Base-by-base conservation (phyloP, 495 filamentous ascomycete genomes). In the Hyphodiscus hymeniophilus region DNA sequence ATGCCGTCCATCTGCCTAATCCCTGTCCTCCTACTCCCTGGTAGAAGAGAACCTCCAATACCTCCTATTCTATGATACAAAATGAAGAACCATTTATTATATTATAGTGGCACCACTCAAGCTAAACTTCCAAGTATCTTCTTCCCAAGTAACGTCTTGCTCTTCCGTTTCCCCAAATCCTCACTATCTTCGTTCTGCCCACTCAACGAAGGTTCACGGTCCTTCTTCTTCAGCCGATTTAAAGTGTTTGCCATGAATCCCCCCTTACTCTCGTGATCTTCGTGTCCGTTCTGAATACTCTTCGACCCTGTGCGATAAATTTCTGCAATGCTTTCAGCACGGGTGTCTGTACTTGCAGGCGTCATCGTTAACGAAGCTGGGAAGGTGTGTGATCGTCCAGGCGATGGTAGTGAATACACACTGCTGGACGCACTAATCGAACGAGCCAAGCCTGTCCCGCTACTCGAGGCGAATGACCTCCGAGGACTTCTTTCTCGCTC, bases 291-390 rank as follows among this genome's bases (percentile, higher is more conserved):
- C n/a, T 30, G 28, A 18, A 48, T 48, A 28, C 42, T 50, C 26
- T 12, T 45, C 3, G 41, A 20, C 2, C 36, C 17, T 1, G 21
- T 40, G 4, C 26, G 38, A 0, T 53, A 32, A 20, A 38, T 50
- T 15, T 51, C 50, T 16, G 34, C 47, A 12, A 42, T 16, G 16
- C 24, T 49, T 3, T 38, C 35, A 7, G 42, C 43, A 2, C 35
- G 33, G 31, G 34, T 30, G n/a, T 40, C 35, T 18, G 43, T 41
- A 17, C 41, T 31, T n/a, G 47, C 42, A 16, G 51, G 51, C 1
- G 56, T 59, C 56, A 59, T 59, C 16, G 31, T 47, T 31, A 59
- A 36, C 13, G 70, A 38, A 12, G 34, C 34, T 17, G 56, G 52
- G 10, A 55, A 33, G 3, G 33, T 36, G 13, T 17, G 20, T 12